Base-by-base conservation (phyloP, 805 yeast genomes). In the Cyberlindnera nakhonratchasimensis region DNA sequence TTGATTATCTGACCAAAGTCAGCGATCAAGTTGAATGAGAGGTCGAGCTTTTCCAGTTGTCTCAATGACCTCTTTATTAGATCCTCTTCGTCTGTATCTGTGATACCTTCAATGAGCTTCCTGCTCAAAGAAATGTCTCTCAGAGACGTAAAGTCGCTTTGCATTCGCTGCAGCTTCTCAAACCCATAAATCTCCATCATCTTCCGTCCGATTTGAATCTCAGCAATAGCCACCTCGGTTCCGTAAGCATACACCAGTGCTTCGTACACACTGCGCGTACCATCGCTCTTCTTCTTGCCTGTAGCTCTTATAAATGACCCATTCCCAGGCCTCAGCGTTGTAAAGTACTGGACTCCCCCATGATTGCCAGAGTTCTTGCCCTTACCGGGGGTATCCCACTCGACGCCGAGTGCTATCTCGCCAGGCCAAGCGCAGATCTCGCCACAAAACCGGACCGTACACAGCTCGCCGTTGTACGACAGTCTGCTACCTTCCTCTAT, bases 281-380 rank as follows among this genome's bases (percentile, higher is more conserved):
- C 45, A 30, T 75, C 74, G 17, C 57, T 63, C 24, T 49, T 52
- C 47, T 67, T 70, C 6, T 62, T 51, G 0, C 61, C 48, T n/a
- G n/a, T n/a, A n/a, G n/a, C n/a, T 53, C 82, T 85, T 23, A 86
- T 44, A 51, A 86, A 86, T 4, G 89, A 77, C 0, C 86, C 95
- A 3, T 80, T 65, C 0, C 66, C 67, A 0, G 50, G 42, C 12
- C 29, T 4, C 31, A 29, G 18, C 6, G 34, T 66, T 53, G 6
- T 49, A 58, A 90, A 90, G 58, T 86, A 86, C 40, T 58, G 52
- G 0, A 62, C 53, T 0, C 82, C 86, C 17, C 74, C 66, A 21
- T 77, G 46, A 1, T 57, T 43, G 0, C 98, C 98, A 47, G 74
- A 65, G 58, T 89, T 79, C 53, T 81, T 86, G 2, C 97, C 97